Evolutionary conservation across 306 rosid genomes (phyloP).

Genomic region (Canavalia ensiformis): DNA sequence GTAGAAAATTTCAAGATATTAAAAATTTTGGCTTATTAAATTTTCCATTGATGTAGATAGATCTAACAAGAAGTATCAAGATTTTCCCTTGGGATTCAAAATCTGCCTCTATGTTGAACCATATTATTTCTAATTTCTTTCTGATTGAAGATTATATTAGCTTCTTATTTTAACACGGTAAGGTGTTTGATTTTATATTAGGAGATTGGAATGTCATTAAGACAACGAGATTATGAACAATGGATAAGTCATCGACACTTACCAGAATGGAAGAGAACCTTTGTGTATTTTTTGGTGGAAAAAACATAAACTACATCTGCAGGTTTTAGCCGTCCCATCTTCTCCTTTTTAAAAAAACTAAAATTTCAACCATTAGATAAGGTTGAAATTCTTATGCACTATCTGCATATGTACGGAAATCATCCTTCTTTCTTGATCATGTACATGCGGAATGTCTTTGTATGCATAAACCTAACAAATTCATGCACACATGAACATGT

Average conservation of each 20-base stretch:
- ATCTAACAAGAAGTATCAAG: not conserved
- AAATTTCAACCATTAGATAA: no score
- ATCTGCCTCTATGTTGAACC: not conserved
- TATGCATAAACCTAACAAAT: no score
- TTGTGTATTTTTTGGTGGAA: no score
- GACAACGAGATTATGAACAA: conserved; percentile 6
- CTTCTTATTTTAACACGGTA: not conserved
- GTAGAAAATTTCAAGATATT: not conserved
- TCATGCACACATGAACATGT: no score
- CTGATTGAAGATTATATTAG: not conserved
- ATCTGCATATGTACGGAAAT: no score
- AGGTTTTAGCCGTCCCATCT: no score
- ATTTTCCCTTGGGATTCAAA: not conserved
- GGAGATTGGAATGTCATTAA: conserved; percentile 23
- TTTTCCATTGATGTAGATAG: not conserved
- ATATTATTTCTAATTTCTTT: not conserved
- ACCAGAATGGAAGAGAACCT: not conserved
- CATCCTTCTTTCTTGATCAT: no score
- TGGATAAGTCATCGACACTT: conserved; percentile 14
- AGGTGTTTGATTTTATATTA: not conserved
- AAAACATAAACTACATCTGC: no score
- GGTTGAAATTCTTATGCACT: no score
- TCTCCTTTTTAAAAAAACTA: no score
- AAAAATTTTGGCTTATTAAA: not conserved
- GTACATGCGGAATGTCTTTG: no score